phyloP scores from a whole-genome alignment of 257 asterid species.

The Oldenlandia corymbosa region DNA sequence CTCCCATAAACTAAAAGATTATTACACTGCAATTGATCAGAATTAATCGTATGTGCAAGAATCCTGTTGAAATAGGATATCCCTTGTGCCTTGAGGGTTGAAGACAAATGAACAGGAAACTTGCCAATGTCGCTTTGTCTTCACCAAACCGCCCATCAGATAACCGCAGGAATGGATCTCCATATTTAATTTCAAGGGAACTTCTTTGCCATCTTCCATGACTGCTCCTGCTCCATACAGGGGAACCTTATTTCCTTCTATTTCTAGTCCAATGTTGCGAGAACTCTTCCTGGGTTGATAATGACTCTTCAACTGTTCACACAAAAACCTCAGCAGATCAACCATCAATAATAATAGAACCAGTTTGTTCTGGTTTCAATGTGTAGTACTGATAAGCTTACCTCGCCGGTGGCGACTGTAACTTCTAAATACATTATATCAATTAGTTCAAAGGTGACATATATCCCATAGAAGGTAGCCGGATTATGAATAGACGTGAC shows the following conservation, averaged over 20 bases:
- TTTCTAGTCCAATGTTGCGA: conserved; percentile 22
- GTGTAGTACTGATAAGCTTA: conserved; percentile 8
- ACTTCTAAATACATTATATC: conserved; percentile 46
- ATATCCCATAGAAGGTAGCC: conserved; percentile 57
- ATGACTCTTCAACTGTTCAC: conserved; percentile 43
- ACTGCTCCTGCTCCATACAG: conserved; percentile 60
- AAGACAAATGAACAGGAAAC: conserved; percentile 44
- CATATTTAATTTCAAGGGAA: conserved; percentile 47
- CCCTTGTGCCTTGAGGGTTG: conserved; percentile 22
- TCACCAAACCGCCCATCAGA: conserved; percentile 52
- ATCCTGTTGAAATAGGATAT: conserved; percentile 22
- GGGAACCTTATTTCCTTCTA: conserved; percentile 51
- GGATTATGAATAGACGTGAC: conserved; percentile 43
- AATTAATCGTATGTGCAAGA: conserved; percentile 47
- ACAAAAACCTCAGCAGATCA: background rate
- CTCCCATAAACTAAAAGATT: background rate
- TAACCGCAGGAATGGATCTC: conserved; percentile 35
- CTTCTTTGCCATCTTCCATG: conserved; percentile 22
- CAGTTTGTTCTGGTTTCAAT: background rate
- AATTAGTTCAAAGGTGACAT: conserved; percentile 37
- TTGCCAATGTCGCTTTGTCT: conserved; percentile 38
- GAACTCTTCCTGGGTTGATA: conserved; percentile 52
- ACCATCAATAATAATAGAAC: too few species aligned
- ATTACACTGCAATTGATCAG: too few species aligned
- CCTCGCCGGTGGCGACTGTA: conserved; percentile 67